These are phyloP conservation scores for Seiridium unicorne DNA, from an alignment of 2,329 filamentous ascomycete species.

Conservation along the genomic window DNA sequence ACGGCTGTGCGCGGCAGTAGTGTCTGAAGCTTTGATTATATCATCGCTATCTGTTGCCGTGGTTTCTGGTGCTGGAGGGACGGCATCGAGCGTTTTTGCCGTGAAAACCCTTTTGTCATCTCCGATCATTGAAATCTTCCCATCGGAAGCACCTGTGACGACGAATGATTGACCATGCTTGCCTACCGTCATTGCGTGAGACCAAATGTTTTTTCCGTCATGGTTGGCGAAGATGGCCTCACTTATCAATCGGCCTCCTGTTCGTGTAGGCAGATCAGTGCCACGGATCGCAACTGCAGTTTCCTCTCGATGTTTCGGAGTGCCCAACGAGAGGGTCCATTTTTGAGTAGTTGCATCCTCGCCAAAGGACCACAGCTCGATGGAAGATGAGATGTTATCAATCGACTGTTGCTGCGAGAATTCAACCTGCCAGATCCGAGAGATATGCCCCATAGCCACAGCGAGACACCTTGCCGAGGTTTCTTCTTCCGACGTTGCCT, in stretches of 20 bases:
- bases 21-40: no score
- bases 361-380: slow-evolving; percentile 73
- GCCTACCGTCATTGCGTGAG: slow-evolving; percentile 46
- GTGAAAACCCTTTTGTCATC: neutral
- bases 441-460: slow-evolving; percentile 79
- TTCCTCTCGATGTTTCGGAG: neutral
- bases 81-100: neutral
- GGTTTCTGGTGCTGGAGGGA: neutral
- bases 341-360: slow-evolving; percentile 77
- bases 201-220: slow-evolving; percentile 89
- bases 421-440: slow-evolving; percentile 83
- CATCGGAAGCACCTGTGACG: slow-evolving; percentile 83
- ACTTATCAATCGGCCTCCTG: slow-evolving; percentile 43
- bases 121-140: slow-evolving; percentile 50
- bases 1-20: neutral
- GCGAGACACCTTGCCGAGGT: slow-evolving; percentile 52
- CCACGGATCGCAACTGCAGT: slow-evolving; percentile 12
- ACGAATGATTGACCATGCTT: slow-evolving; percentile 39
- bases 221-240: slow-evolving; percentile 63
- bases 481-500: slow-evolving; percentile 21
- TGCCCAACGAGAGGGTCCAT: slow-evolving; percentile 57
- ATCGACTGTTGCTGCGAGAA: slow-evolving; percentile 48
- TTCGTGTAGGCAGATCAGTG: slow-evolving; percentile 4
- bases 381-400: slow-evolving; percentile 12
- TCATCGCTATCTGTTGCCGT: neutral